Evolutionary conservation across 176 grass and related monocot species (phyloP).

Genomic region (Eleusine coracana): DNA sequence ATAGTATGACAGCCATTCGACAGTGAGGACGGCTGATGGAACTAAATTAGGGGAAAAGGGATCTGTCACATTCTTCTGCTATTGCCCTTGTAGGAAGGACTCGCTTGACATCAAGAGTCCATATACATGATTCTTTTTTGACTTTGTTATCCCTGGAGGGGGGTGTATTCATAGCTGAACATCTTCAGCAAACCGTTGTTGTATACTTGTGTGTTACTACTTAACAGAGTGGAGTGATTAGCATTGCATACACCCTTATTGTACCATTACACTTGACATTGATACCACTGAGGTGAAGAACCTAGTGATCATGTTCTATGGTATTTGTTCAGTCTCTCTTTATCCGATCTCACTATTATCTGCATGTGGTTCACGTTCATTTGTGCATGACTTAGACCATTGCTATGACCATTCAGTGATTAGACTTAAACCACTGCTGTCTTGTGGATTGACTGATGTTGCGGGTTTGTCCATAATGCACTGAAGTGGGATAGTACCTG

Average conservation of each 20-base stretch:
- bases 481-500: not conserved
- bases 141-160: constrained; percentile 42
- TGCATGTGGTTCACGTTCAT: not conserved
- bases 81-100: constrained; percentile 34
- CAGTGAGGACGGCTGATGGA: constrained; percentile 15
- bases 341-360: not conserved
- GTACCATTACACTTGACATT: constrained; percentile 26
- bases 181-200: constrained; percentile 42
- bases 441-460: not conserved
- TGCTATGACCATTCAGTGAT: not conserved
- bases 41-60: constrained; percentile 19
- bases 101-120: constrained; percentile 41
- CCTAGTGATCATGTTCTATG: not conserved
- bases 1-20: constrained; percentile 39
- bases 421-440: not conserved
- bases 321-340: constrained; percentile 11
- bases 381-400: not conserved
- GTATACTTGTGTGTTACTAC: constrained; percentile 56
- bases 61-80: constrained; percentile 34
- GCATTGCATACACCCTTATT: constrained; percentile 40
- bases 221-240: constrained; percentile 43
- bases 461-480: not conserved
- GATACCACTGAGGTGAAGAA: constrained; percentile 16
- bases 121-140: constrained; percentile 51
- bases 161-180: constrained; percentile 46